Conservation (phyloP, 2,329 filamentous ascomycete genomes). For the Colletotrichum camelliae region DNA sequence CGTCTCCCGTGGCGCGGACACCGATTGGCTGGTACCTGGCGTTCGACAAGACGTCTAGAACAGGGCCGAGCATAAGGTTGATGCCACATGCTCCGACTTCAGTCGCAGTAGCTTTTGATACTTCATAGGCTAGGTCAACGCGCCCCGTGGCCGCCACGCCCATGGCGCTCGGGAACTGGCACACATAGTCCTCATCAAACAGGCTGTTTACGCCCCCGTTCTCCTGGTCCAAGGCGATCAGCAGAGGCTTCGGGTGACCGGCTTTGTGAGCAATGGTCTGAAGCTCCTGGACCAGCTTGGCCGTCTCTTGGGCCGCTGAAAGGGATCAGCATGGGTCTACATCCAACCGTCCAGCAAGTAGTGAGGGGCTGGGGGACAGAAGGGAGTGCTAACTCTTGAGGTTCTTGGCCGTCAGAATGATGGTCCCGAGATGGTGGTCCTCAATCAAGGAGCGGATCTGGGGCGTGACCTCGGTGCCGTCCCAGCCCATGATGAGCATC, state of each 20-base stretch:
- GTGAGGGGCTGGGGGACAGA: background rate
- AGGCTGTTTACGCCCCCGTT: conserved; percentile 98
- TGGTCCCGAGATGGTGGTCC: conserved; percentile 86
- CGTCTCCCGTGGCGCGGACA: conserved; percentile 87
- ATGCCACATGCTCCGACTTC: conserved; percentile 93
- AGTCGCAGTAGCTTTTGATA: conserved; percentile 91
- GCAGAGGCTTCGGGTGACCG: conserved; percentile 85
- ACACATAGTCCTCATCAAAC: conserved; percentile 94
- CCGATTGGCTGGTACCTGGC: conserved; percentile 89
- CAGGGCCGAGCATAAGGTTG: conserved; percentile 93
- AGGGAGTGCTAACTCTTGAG: conserved; percentile 69
- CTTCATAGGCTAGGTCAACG: conserved; percentile 82
- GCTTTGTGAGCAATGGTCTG: conserved; percentile 91
- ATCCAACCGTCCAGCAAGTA: background rate
- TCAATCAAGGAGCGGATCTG: conserved; percentile 83
- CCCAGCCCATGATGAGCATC: conserved; percentile 84
- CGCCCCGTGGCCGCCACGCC: conserved; percentile 92
- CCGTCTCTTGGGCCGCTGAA: conserved; percentile 88
- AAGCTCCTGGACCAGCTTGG: conserved; percentile 85
- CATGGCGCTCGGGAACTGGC: conserved; percentile 97
- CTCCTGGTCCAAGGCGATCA: conserved; percentile 94
- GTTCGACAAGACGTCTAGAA: conserved; percentile 92
- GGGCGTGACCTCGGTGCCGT: conserved; percentile 82
- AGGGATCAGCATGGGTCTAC: conserved; percentile 1
- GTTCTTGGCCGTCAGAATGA: conserved; percentile 84